A percentile compares a stretch with the other conserved stretches of the same genome.
Evolutionary conservation across 441 rosid genomes (phyloP).

Genomic region (Gossypium laxum): DNA sequence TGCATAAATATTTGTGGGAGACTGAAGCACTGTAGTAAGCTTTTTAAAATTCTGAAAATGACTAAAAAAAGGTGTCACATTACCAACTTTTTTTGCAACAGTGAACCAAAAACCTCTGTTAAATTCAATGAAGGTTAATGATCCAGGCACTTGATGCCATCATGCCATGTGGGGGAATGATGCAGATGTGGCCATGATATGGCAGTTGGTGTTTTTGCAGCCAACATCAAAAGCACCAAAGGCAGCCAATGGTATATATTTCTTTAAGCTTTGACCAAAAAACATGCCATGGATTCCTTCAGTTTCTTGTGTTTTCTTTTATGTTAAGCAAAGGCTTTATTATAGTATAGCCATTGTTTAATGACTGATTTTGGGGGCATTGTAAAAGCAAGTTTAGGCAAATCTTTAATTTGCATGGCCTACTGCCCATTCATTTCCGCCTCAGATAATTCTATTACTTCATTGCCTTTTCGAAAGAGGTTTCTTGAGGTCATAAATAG

Average conservation of each 20-base stretch:
- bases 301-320: neutral
- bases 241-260: neutral
- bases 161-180: neutral
- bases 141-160: neutral
- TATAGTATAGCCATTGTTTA: neutral
- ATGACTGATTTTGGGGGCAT: slow-evolving; percentile 8
- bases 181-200: neutral
- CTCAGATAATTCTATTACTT: slow-evolving; percentile 2
- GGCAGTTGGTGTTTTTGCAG: neutral
- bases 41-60: neutral
- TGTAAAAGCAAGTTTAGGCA: neutral
- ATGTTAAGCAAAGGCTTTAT: slow-evolving; percentile 2
- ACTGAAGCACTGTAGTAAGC: too few species aligned
- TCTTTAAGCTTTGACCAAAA: neutral
- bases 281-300: too few species aligned
- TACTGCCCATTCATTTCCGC: slow-evolving; percentile 12
- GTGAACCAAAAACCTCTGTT: neutral
- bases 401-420: slow-evolving; percentile 8
- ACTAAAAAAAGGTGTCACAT: neutral
- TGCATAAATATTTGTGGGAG: too few species aligned
- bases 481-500: neutral
- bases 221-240: neutral
- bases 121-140: neutral
- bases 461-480: neutral
- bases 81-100: neutral